Evolutionary conservation across 306 rosid genomes (phyloP), one percentile per base, ranked within the genome.

Genomic region (Sicyos edulis): DNA sequence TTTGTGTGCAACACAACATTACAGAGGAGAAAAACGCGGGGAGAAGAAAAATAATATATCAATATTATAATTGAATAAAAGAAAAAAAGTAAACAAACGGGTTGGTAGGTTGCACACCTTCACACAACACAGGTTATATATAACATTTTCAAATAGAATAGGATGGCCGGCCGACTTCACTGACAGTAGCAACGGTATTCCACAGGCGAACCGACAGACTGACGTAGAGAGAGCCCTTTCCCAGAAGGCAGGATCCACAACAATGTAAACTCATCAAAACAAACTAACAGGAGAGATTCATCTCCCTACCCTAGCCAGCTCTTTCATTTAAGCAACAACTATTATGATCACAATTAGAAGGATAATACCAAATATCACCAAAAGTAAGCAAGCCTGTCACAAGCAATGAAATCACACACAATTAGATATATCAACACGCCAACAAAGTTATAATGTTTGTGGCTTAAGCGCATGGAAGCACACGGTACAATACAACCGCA

Each of bases 281-380:
- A 47, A 67, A 67, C 52, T 67, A 67, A 67, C 40, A 47, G 56
- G 71, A 21, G 32, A 29, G 53, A 37, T 42, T 42, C 54, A 65
- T 21, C 20, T 67, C 22, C 19, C 32, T 22, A 67, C 72, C 54
- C 47, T 9, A 20, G 65, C 52, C 12, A 29, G 32, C 4, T 29
- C 32, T 29, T 44, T 58, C 59, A 54, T 73, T 83, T 88, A 92
- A 64, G 92, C 96, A 56, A 91, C 96, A 44, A 92, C 88, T 54
- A 92, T 86, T 72, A 92, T 78, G 75, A 92, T 77, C 83, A 90
- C 85, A 56, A 92, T 92, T 68, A 92, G 96, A 66, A 92, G 96
- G 78, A 92, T 92, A 16, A 92, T 82, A 70, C 96, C 98, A 50
- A 92, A 90, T 79, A 92, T 92, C 83, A 92, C 98, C 96, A 86